phyloP scores from a whole-genome alignment of 768 basidiomycete genomes.

The Phanerochaete sordida region DNA sequence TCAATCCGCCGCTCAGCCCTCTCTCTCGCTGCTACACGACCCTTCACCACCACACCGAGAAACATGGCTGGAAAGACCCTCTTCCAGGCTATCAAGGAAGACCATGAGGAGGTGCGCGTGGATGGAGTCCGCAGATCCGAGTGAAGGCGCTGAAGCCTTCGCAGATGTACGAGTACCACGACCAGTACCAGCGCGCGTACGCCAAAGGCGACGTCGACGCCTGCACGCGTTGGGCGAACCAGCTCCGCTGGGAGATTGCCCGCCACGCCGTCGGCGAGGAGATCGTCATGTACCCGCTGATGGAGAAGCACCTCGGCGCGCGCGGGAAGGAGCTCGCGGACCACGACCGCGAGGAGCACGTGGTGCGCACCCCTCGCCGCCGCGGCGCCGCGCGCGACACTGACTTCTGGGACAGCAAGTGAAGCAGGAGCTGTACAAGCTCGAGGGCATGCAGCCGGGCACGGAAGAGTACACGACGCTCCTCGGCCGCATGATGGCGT shows the following conservation, averaged over 20 bases:
- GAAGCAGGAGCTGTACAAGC: slow-evolving; percentile 39
- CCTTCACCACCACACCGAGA: not conserved
- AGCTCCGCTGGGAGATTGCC: slow-evolving; percentile 55
- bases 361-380: slow-evolving; percentile 31
- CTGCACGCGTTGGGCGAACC: slow-evolving; percentile 32
- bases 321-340: slow-evolving; percentile 49
- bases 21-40: not conserved
- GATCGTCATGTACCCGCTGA: slow-evolving; percentile 59
- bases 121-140: too few species aligned
- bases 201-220: slow-evolving; percentile 39
- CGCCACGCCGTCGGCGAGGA: slow-evolving; percentile 62
- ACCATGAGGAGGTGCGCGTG: slow-evolving; percentile 42
- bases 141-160: not conserved
- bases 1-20: not conserved
- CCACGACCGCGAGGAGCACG: slow-evolving; percentile 54
- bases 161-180: slow-evolving; percentile 57
- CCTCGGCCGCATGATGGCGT: slow-evolving; percentile 43
- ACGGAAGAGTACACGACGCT: slow-evolving; percentile 38
- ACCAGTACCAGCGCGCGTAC: slow-evolving; percentile 37
- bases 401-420: slow-evolving; percentile 24
- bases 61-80: slow-evolving; percentile 30
- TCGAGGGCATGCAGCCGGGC: slow-evolving; percentile 44
- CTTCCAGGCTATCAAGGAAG: slow-evolving; percentile 43
- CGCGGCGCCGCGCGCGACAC: not conserved
- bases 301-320: slow-evolving; percentile 53